Evolutionary conservation across 1,284 basidiomycete genomes (phyloP).

Genomic region (Cutaneotrichosporon mucoides): DNA sequence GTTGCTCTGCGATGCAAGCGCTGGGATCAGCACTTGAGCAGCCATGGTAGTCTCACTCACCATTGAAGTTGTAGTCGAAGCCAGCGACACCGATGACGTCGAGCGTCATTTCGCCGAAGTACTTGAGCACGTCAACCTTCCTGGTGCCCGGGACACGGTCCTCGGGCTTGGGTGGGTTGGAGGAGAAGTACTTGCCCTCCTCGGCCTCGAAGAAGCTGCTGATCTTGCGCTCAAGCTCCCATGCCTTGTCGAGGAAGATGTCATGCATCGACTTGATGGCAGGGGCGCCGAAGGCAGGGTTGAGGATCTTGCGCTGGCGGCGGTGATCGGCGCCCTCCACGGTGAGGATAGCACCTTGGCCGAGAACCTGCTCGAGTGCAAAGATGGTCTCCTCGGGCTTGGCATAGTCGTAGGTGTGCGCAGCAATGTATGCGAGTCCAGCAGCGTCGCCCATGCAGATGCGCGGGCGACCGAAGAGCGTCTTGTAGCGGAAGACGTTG

Average conservation of each 20-base stretch:
- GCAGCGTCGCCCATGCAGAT: slow-evolving; percentile 60
- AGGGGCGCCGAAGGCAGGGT: slow-evolving; percentile 48
- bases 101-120: slow-evolving; percentile 60
- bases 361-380: slow-evolving; percentile 51
- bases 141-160: slow-evolving; percentile 9
- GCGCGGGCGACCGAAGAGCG: slow-evolving; percentile 32
- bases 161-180: slow-evolving; percentile 15
- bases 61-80: slow-evolving; percentile 57
- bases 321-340: slow-evolving; percentile 54
- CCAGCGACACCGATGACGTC: slow-evolving; percentile 66
- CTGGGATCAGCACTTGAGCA: neutral
- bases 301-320: slow-evolving; percentile 53
- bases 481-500: slow-evolving; percentile 21
- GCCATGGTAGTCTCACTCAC: neutral
- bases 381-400: slow-evolving; percentile 62
- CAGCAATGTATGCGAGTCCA: slow-evolving; percentile 60
- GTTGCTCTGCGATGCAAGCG: slow-evolving; percentile 18
- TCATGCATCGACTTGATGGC: slow-evolving; percentile 52
- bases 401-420: slow-evolving; percentile 60
- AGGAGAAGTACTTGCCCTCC: neutral
- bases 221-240: slow-evolving; percentile 51
- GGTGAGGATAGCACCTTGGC: slow-evolving; percentile 37
- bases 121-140: slow-evolving; percentile 56
- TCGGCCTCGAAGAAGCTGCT: slow-evolving; percentile 11
- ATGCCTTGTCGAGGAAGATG: slow-evolving; percentile 62